Base-by-base conservation (phyloP, 1,284 basidiomycete species). In the Tilletia walkeri region DNA sequence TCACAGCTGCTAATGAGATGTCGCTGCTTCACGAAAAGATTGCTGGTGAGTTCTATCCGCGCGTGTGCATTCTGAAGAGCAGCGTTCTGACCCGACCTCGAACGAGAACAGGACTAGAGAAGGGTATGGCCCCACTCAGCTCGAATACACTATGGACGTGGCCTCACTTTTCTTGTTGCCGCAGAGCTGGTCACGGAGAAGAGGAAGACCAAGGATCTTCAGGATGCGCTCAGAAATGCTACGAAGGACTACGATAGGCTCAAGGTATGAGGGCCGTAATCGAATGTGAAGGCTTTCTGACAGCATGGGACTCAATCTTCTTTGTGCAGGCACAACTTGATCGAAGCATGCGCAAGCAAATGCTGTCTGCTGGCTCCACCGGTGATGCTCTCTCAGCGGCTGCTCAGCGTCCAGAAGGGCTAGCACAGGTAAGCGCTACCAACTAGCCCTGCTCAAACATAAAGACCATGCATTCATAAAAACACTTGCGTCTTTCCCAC, bases 161-260 rank as follows among this genome's bases (percentile, higher is more conserved):
- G 9, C 20, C 53, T 20, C 10, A 54, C 53, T 9, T n/a, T 38
- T 18, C 41, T 24, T 24, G 16, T 65, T 4, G 24, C 30, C 9
- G 30, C 63, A 65, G 38, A 65, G 4, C n/a, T 16, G 63, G 63
- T 39, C 34, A 65, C 24, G n/a, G 63, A 65, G 38, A 65, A 65
- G 63, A 36, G 63, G 20, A 47, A 41, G 38, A 41, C 63, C 12
- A 41, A 65, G 38, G 63, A 65, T 41, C 63, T 65, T 14, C 38
- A 47, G 34, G 63, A 65, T n/a, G n/a, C 38, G 16, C 38, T 65
- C 14, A 24, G 63, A 24, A 20, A 24, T 7, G 63, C 63, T 10
- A 65, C 38, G 38, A 65, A 65, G 20, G 63, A 65, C 63, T 65
- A 65, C 20, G 63, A 65, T 41, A 24, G 63, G 4, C 38, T 65